Base-by-base conservation (phyloP, 2,329 filamentous ascomycete species). In the Diaporthe ampelina region DNA sequence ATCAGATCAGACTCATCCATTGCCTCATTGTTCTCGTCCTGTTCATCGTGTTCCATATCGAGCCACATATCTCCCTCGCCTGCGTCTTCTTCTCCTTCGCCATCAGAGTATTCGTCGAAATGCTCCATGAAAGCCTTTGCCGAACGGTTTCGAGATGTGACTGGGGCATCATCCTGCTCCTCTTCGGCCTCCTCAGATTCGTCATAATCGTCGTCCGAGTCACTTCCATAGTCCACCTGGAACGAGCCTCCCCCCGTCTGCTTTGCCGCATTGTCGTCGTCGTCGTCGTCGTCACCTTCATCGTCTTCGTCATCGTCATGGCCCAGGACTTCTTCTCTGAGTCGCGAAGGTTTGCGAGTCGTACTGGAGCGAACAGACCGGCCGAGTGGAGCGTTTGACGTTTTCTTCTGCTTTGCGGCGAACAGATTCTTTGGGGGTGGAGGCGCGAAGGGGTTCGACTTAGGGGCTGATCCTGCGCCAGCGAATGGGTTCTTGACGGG, bases 1-100 rank as follows among this genome's bases (percentile, higher is more conserved):
- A 91, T 84, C 56, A 91, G 78, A 75, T 91, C 88, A 26, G 86
- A 85, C 29, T 86, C 86, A 52, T 87, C 84, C 37, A 83, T 85
- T 59, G 84, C 76, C 43, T 84, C 78, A 19, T 83, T 81, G 72
- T 82, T 81, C 35, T 81, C 84, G 54, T 84, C 84, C 40, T 79
- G 73, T 2, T 75, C 83, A 72, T 84, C 83, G 72, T 84, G 83
- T 52, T 83, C 83, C 85, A 88, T 85, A 76, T 87, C 85, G n/a
- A 88, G 81, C 77, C 88, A 88, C 80, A 88, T 82, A 76, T 88
- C 86, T 10, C 83, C 85, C 32, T 86, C 84, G 19, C 85, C 83
- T 29, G 84, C 83, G 37, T 78, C 82, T 45, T 86, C 83, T 13
- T 37, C 56, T 19, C 24, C 75, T 29, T 75, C 73, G 29, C 57